Percentiles rank a stretch among this genome's conserved stretches.
Evolutionary conservation across 2,329 filamentous ascomycete genomes (phyloP).

Genomic region (Fusarium sp.): DNA sequence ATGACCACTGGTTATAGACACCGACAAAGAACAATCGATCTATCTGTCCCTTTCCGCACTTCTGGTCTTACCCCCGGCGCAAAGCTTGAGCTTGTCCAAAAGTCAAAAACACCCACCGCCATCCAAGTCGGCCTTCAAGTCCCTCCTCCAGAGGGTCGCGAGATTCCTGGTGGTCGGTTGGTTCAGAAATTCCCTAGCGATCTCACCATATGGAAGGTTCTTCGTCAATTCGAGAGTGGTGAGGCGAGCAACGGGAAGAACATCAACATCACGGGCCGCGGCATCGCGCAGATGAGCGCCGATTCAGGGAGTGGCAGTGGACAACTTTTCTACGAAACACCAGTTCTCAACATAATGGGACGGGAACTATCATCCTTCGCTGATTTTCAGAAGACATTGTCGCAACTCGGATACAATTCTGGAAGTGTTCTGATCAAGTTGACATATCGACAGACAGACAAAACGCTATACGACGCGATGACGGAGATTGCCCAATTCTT

Average conservation of each 20-base stretch:
- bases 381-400: slow-evolving; percentile 89
- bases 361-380: slow-evolving; percentile 80
- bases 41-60: slow-evolving; percentile 85
- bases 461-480: slow-evolving; percentile 88
- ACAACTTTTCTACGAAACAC: slow-evolving; percentile 87
- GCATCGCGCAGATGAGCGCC: slow-evolving; percentile 70
- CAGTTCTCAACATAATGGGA: slow-evolving; percentile 85
- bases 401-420: slow-evolving; percentile 86
- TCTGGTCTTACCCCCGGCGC: slow-evolving; percentile 86
- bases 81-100: slow-evolving; percentile 90
- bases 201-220: slow-evolving; percentile 86
- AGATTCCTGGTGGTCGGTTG: slow-evolving; percentile 73
- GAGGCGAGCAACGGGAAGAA: slow-evolving; percentile 68
- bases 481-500: slow-evolving; percentile 82
- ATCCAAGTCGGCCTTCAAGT: slow-evolving; percentile 92
- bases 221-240: slow-evolving; percentile 89
- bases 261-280: slow-evolving; percentile 86
- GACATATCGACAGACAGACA: slow-evolving; percentile 78
- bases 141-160: slow-evolving; percentile 74
- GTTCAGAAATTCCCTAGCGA: slow-evolving; percentile 89
- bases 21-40: slow-evolving; percentile 86
- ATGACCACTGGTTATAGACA: slow-evolving; percentile 61
- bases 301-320: slow-evolving; percentile 70
- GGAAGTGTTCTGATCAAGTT: slow-evolving; percentile 84
- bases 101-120: slow-evolving; percentile 84